These are phyloP conservation scores for Pythium inflatum DNA, from an alignment of 352 stramenopile genomes.

Conservation along the genomic window DNA sequence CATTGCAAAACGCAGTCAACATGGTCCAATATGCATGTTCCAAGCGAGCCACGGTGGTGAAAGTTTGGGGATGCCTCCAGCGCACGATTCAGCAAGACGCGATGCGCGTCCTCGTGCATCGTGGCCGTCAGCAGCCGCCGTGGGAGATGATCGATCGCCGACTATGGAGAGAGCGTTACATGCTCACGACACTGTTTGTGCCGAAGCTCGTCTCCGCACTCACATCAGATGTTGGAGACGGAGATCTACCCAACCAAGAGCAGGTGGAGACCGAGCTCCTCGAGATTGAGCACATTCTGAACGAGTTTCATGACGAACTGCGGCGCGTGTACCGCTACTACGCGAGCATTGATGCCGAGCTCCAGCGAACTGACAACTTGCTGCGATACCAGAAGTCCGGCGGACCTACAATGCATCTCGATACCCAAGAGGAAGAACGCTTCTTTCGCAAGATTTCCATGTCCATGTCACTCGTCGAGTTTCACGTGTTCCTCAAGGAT, in stretches of 20 bases:
- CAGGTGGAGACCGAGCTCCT: conserved; percentile 38
- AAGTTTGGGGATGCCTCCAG: conserved; percentile 58
- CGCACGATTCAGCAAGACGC: conserved; percentile 64
- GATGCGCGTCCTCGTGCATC: conserved; percentile 45
- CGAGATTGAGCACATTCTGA: conserved; percentile 45
- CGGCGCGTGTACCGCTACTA: conserved; percentile 61
- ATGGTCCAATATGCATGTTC: conserved; percentile 75
- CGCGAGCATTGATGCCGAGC: conserved; percentile 48
- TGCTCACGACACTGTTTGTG: conserved; percentile 58
- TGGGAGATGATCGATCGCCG: conserved; percentile 58
- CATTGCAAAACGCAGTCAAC: conserved; percentile 71
- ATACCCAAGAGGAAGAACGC: conserved; percentile 45
- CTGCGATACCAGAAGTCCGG: conserved; percentile 26
- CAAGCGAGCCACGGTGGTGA: conserved; percentile 52
- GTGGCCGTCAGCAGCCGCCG: conserved; percentile 43
- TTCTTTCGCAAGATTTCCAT: conserved; percentile 74
- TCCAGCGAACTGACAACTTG: conserved; percentile 31
- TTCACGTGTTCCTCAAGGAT: conserved; percentile 70
- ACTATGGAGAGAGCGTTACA: conserved; percentile 58
- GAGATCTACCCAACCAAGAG: neutral
- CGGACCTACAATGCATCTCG: neutral
- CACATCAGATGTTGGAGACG: neutral
- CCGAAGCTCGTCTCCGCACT: conserved; percentile 43
- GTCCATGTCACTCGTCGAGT: conserved; percentile 70
- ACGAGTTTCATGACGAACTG: conserved; percentile 50